Percentiles rank a stretch among this genome's conserved stretches.
Evolutionary conservation across 352 stramenopile species (phyloP).

Genomic region (Albugo laibachii): DNA sequence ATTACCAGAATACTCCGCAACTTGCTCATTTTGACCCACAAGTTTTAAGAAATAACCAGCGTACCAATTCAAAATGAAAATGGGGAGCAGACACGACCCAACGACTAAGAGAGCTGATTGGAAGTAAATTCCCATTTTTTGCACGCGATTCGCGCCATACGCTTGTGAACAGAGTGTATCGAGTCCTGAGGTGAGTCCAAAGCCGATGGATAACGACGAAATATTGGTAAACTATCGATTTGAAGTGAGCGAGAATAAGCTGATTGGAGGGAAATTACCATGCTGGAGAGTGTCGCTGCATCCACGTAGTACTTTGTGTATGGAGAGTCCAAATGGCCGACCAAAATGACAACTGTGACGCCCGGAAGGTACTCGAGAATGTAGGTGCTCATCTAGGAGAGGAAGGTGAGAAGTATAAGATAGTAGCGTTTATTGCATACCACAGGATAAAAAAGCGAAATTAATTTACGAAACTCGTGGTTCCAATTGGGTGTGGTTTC

Average conservation of each 20-base stretch:
- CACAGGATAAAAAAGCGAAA: conserved; percentile 24
- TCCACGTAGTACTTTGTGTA: conserved; percentile 39
- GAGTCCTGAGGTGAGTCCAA: conserved; percentile 68
- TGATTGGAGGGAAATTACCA: conserved; percentile 7
- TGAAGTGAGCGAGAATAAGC: too few relatives aligned
- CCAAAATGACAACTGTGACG: conserved; percentile 33
- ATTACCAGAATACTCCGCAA: conserved; percentile 26
- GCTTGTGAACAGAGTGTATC: conserved; percentile 78
- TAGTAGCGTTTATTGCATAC: conserved; percentile 1
- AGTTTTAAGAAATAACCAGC: conserved; percentile 30
- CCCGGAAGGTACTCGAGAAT: conserved; percentile 31
- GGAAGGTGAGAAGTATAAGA: too few relatives aligned
- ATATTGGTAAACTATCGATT: conserved; percentile 48
- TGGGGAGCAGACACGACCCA: conserved; percentile 21
- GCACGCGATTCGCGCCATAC: conserved; percentile 40
- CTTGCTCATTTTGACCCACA: conserved; percentile 21
- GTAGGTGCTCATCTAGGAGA: conserved; percentile 13
- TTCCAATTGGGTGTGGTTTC: conserved; percentile 13
- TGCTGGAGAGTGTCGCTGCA: conserved; percentile 33
- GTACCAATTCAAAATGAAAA: conserved; percentile 63
- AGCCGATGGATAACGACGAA: conserved; percentile 47
- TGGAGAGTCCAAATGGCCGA: conserved; percentile 34
- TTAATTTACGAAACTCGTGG: conserved; percentile 22
- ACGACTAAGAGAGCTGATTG: conserved; percentile 58
- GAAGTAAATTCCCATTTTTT: conserved; percentile 71